These are phyloP conservation scores for Boletus rubropictus DNA, from an alignment of 768 basidiomycete genomes.

Conservation along the genomic window DNA sequence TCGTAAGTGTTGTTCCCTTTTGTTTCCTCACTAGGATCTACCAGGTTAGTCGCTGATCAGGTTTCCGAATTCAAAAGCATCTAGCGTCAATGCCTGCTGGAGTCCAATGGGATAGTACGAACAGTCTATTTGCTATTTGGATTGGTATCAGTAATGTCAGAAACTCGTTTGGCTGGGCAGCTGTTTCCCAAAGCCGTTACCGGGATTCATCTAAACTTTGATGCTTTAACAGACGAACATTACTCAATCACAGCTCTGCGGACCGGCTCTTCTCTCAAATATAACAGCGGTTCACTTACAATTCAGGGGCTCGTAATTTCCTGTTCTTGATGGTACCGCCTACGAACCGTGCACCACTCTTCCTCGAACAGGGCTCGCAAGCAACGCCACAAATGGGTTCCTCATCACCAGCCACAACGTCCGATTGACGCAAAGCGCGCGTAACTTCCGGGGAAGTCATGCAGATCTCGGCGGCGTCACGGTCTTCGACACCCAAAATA, in stretches of 20 bases:
- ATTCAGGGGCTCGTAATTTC: conserved; percentile 53
- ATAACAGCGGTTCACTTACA: background rate
- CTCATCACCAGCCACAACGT: conserved; percentile 46
- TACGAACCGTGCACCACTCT: conserved; percentile 51
- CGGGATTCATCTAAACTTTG: background rate
- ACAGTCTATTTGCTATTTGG: conserved; percentile 61
- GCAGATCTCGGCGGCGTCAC: conserved; percentile 40
- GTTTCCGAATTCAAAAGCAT: conserved; percentile 51
- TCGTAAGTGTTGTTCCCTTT: conserved; percentile 36
- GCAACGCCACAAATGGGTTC: conserved; percentile 27
- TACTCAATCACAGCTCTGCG: conserved; percentile 21
- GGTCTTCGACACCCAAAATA: conserved; percentile 52
- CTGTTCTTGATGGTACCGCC: conserved; percentile 60
- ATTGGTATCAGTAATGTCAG: conserved; percentile 67
- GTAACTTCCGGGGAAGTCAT: conserved; percentile 38
- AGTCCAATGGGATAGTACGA: conserved; percentile 50
- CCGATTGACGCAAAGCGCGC: conserved; percentile 36
- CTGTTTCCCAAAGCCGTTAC: background rate
- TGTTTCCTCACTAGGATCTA: background rate
- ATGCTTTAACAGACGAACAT: conserved; percentile 19
- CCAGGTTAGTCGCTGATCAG: conserved; percentile 41
- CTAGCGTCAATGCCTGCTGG: conserved; percentile 44
- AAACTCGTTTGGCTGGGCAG: conserved; percentile 15
- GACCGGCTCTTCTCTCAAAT: conserved; percentile 28
- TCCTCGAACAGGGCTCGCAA: conserved; percentile 34